Base-by-base conservation (phyloP, 2,329 filamentous ascomycete genomes). In the Trichoderma sp. region DNA sequence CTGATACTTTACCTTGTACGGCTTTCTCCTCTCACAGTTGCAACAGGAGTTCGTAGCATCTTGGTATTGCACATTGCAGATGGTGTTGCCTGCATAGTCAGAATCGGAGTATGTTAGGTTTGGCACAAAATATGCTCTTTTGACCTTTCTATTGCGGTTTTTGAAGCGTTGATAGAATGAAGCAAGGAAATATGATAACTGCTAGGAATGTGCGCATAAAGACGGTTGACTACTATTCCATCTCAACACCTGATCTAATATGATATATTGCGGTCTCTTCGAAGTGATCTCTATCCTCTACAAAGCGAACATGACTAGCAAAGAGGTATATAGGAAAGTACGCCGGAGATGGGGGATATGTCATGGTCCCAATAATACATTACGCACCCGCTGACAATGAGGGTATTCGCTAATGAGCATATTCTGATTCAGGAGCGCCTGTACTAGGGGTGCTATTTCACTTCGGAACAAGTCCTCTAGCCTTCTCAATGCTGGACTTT, bases 401-500 rank as follows among this genome's bases (percentile, higher is more conserved):
- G 34, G 1, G 10, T 12, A 10, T 39, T 39, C 34, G 12, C 34
- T 14, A 39, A 39, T 10, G 34, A 10, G 14, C 9, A 39, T 24
- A 24, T 24, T 24, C 21, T 24, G 21, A 24, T 24, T 24, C 21
- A 24, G 21, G 21, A 24, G 21, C 21, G 21, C 21, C 21, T 24
- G 21, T 24, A 24, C 21, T 24, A 24, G 21, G 21, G 21, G 21
- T 30, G 48, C 12, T 14, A 3, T 3, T 34, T 45, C 19, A 47
- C 4, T 6, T 26, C 15, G 28, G 24, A 60, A 61, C 5, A 6
- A 43, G 43, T 2, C 43, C 47, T n/a, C 24, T 51, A 7, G 58
- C 58, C 48, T 51, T 43, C 5, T 61, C 58, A 19, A 61, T n/a
- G 7, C 21, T 63, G 5, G 51, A 28, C n/a, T 56, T 63, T 21